phyloP scores from a whole-genome alignment of 331 rosid species.

The Pyracantha coccinea region DNA sequence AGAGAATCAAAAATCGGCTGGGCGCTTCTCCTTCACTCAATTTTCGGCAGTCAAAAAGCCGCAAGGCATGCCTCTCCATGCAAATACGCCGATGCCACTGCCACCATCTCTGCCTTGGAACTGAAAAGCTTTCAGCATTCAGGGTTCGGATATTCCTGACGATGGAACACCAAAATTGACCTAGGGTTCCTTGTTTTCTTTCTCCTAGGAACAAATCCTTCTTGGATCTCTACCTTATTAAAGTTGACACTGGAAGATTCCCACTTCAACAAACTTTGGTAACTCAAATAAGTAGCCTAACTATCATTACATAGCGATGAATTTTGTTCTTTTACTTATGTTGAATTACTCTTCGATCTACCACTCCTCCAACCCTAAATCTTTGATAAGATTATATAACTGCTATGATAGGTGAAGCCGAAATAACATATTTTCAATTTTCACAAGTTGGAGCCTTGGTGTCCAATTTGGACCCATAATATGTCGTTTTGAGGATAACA shows the following conservation, averaged over 20 bases:
- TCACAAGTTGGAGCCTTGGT: neutral
- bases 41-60: neutral
- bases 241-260: too few species aligned
- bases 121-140: too few species aligned
- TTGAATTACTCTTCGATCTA: neutral
- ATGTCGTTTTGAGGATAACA: too few species aligned
- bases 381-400: neutral
- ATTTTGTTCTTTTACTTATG: too few species aligned
- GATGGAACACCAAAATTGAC: too few species aligned
- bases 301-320: too few species aligned
- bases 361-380: neutral
- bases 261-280: too few species aligned
- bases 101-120: neutral
- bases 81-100: neutral
- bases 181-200: too few species aligned
- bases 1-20: neutral
- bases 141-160: too few species aligned
- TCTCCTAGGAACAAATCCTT: too few species aligned
- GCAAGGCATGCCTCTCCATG: neutral
- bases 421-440: neutral
- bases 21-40: neutral
- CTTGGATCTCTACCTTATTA: too few species aligned
- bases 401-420: neutral
- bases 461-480: neutral
- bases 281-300: too few species aligned